A percentile compares a stretch with the other conserved stretches of the same genome.
phyloP scores from a whole-genome alignment of 371 early-diverging fungal genomes.

The Zychaea mexicana region DNA sequence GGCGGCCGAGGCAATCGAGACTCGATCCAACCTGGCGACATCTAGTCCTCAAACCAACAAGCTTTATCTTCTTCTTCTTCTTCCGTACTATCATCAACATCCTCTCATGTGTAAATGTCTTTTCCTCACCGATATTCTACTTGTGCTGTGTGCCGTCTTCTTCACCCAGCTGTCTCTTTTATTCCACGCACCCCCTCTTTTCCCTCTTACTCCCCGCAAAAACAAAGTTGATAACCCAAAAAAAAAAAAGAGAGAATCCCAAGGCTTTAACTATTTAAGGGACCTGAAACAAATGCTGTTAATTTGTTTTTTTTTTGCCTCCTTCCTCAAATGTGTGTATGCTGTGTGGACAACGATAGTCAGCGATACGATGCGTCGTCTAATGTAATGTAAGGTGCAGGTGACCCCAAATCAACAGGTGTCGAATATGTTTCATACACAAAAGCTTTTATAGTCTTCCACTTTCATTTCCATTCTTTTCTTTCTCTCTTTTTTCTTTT shows the following conservation, averaged over 20 bases:
- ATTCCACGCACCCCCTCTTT: neutral
- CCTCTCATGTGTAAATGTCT: neutral
- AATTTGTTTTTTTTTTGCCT: too few relatives aligned
- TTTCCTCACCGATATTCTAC: neutral
- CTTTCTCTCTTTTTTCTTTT: conserved; percentile 11
- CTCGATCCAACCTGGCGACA: neutral
- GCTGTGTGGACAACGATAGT: too few relatives aligned
- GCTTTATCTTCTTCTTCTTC: neutral
- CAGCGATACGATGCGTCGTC: too few relatives aligned
- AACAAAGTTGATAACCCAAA: neutral
- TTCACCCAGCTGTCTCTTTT: too few relatives aligned
- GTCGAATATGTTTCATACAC: neutral
- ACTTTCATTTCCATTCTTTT: conserved; percentile 3
- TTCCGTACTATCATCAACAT: neutral
- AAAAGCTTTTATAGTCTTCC: neutral
- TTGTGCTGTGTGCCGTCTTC: neutral
- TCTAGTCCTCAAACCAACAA: neutral
- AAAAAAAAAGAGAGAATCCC: neutral
- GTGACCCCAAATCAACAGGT: too few relatives aligned
- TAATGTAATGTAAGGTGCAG: too few relatives aligned
- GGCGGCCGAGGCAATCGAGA: conserved; percentile 20
- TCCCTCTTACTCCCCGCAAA: neutral
- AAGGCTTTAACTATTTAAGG: neutral
- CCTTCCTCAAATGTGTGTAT: too few relatives aligned
- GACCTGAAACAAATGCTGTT: neutral